Evolutionary conservation across 176 grass and related monocot genomes (phyloP), one percentile per base, ranked within the genome.

Genomic region (Thinopyrum elongatum): DNA sequence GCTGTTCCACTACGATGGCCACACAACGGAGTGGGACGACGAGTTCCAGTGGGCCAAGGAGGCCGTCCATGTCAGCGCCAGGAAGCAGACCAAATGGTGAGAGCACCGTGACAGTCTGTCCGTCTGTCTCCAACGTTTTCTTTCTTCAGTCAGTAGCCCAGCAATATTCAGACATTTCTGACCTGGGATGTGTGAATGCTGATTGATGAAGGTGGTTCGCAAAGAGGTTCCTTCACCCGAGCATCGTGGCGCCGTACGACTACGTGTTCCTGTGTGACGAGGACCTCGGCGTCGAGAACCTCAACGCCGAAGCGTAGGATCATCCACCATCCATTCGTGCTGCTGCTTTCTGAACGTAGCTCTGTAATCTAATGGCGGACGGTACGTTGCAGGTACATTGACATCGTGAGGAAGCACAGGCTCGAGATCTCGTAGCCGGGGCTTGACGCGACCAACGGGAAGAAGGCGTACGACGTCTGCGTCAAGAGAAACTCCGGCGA

Each of bases 231-330:
- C 17, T 91, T 46, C 89, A 91, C 44, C 89, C 89, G 13, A 84
- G 25, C 78, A 25, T 91, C 3, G 62, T 91, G 19, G 75, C 89
- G 4, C 69, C 60, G 1, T 91, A 91, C 8, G 85, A 91, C 16
- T 91, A 91, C 75, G 21, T 91, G 6, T 91, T 91, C 68, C 76
- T 91, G 0, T 91, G 90, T 86, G 90, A 91, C 21, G 85, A 91
- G 31, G 90, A 85, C 35, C 76, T 91, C 12, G 85, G 76, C 7
- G 85, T 84, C 0, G 60, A 80, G 9, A 49, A 34, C 35, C 87
- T 91, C 75, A 27, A 8, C 11, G 84, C 85, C 0, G 69, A 70
- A 33, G 76, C 82, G 67, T 91, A 91, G 11, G 15, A 6, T 14
- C 68, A 22, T 22, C 53, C 7, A 58, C 1, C 8, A 34, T 33